Evolutionary conservation across 441 rosid genomes (phyloP).

Genomic region (Bocquillonia castaneifolia): DNA sequence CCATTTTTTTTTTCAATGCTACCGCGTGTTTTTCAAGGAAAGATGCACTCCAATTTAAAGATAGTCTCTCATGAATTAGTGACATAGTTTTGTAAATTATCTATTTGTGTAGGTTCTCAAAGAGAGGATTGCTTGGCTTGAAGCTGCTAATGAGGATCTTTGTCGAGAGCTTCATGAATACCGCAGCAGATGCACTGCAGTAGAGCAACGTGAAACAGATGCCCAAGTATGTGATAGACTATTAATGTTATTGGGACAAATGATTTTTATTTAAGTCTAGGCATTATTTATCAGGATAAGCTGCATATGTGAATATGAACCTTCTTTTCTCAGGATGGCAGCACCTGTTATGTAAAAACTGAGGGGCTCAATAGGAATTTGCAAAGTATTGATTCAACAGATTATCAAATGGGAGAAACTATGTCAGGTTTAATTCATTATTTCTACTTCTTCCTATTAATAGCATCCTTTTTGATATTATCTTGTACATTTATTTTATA

Average conservation of each 20-base stretch:
- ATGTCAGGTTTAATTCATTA: slow-evolving; percentile 43
- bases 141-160: slow-evolving; percentile 89
- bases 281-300: not conserved
- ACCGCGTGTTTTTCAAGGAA: not conserved
- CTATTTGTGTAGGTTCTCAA: slow-evolving; percentile 55
- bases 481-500: not conserved
- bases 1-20: slow-evolving; percentile 2
- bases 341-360: slow-evolving; percentile 50
- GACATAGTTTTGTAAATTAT: slow-evolving; percentile 10
- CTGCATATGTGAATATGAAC: slow-evolving; percentile 16
- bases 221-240: slow-evolving; percentile 50
- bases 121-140: slow-evolving; percentile 91
- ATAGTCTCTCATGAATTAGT: slow-evolving; percentile 3
- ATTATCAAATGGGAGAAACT: slow-evolving; percentile 77
- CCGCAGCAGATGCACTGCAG: slow-evolving; percentile 57
- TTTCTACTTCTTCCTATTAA: slow-evolving; percentile 3
- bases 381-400: slow-evolving; percentile 69
- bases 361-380: slow-evolving; percentile 83
- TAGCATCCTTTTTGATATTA: not conserved
- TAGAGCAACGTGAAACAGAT: slow-evolving; percentile 64
- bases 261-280: not conserved
- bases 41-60: slow-evolving; percentile 2
- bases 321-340: slow-evolving; percentile 55
- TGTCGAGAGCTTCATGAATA: slow-evolving; percentile 86
- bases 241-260: slow-evolving; percentile 3